Evolutionary conservation across 495 filamentous ascomycete species (phyloP).

Genomic region (Paragyromitra xinjiangensis): DNA sequence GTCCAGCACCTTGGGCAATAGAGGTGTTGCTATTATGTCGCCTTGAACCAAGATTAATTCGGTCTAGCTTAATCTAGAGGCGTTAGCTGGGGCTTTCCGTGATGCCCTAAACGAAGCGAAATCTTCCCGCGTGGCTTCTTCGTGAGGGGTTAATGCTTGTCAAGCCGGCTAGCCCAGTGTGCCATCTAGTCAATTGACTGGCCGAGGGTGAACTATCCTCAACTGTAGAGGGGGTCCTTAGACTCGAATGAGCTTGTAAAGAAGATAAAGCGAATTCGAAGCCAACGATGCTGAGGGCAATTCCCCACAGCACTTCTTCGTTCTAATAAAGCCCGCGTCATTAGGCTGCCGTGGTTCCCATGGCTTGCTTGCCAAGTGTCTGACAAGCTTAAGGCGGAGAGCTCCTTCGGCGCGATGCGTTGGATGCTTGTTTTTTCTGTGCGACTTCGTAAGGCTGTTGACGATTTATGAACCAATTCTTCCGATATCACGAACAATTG

Average conservation of each 20-base stretch:
- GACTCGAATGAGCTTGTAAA: too few species aligned
- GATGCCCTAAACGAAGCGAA: not conserved
- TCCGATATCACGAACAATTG: not conserved
- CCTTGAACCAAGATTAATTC: not conserved
- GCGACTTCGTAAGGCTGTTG: not conserved
- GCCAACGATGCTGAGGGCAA: too few species aligned
- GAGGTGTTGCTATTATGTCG: not conserved
- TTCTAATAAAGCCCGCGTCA: too few species aligned
- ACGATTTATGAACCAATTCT: not conserved
- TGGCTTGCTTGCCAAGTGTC: not conserved
- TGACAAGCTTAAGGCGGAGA: not conserved
- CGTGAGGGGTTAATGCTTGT: not conserved
- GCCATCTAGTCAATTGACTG: not conserved
- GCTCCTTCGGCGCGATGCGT: not conserved
- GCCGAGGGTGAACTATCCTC: not conserved
- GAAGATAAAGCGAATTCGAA: too few species aligned
- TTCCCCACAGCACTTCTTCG: too few species aligned
- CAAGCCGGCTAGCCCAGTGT: not conserved
- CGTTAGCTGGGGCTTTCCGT: not conserved
- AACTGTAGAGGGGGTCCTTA: too few species aligned
- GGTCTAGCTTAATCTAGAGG: not conserved
- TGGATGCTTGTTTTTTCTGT: constrained; percentile 6
- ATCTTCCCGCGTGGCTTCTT: not conserved
- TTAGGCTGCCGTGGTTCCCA: too few species aligned
- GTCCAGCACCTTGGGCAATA: not conserved